Base-by-base conservation (phyloP, 1,284 basidiomycete genomes). In the Pseudozyma hubeiensis region DNA sequence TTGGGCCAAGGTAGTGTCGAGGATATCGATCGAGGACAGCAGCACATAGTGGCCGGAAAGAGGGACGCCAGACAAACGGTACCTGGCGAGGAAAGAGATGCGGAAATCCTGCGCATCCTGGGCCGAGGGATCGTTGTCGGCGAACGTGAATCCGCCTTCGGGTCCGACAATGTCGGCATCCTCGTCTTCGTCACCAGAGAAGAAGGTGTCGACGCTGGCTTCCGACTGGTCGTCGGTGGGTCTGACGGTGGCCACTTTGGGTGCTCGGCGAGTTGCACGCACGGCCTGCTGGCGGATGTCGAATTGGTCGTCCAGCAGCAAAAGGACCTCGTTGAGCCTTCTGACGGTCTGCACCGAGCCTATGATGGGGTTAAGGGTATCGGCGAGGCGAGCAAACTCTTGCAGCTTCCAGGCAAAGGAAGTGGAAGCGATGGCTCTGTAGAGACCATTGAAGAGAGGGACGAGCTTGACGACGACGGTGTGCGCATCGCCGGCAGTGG, bases 11-110 rank as follows among this genome's bases (percentile, higher is more conserved):
- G 92, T 87, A 1, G 91, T 93, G 89, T 91, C 93, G 77, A 92
- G 89, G 31, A 90, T 90, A 82, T 94, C 93, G 79, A 93, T 88
- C 33, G 92, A 89, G 77, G 92, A 93, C 85, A 93, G 93, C 7
- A 93, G 89, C 57, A 92, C 89, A 80, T 95, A 93, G 82, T 93
- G 93, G 16, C 93, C 93, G 53, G 91, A 93, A 19, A 95, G 87
- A 13, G 93, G 93, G 10, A 91, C 88, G 19, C 90, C 91, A 51
- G 89, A 88, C 16, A 88, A 87, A 24, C 91, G 88, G 82, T 96
- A 96, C 39, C 92, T 89, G 16, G 90, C 87, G 41, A 94, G 87
- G 67, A 94, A 90, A 0, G 90, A 89, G 41, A 80, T 61, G 33
- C 83, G 78, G 53, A 72, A 77, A 19, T 81, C 75, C 17, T 63